These are phyloP conservation scores for Aspergillus persii DNA, from an alignment of 2,329 filamentous ascomycete genomes.

Conservation along the genomic window DNA sequence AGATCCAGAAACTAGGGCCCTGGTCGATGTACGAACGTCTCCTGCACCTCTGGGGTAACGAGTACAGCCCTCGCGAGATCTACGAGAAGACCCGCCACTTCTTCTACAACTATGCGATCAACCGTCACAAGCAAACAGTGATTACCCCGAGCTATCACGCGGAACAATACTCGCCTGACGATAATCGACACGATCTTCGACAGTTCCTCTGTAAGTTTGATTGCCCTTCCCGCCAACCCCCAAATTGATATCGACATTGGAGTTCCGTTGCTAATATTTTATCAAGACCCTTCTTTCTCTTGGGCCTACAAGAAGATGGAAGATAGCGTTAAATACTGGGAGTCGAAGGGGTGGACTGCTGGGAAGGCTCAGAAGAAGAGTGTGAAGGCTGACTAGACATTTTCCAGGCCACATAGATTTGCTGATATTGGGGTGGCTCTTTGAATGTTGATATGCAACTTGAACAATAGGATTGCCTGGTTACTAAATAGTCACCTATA, in stretches of 20 bases:
- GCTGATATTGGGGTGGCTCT: background rate
- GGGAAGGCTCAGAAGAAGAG: slow-evolving; percentile 36
- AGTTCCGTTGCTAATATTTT: background rate
- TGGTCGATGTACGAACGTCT: slow-evolving; percentile 56
- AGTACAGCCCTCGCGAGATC: slow-evolving; percentile 43
- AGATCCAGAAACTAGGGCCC: slow-evolving; percentile 54
- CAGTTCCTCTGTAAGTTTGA: slow-evolving; percentile 50
- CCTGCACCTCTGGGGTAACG: slow-evolving; percentile 49
- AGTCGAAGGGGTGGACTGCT: slow-evolving; percentile 36
- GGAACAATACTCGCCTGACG: slow-evolving; percentile 52
- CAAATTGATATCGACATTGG: background rate
- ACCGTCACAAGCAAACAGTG: slow-evolving; percentile 64
- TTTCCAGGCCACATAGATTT: background rate
- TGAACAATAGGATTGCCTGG: too few relatives aligned
- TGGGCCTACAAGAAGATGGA: slow-evolving; percentile 52
- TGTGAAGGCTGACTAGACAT: slow-evolving; percentile 32
- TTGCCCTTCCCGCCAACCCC: background rate
- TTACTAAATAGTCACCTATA: too few relatives aligned
- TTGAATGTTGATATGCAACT: too few relatives aligned
- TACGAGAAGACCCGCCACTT: slow-evolving; percentile 49
- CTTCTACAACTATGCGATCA: slow-evolving; percentile 55
- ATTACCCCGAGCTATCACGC: slow-evolving; percentile 59
- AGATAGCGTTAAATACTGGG: slow-evolving; percentile 44
- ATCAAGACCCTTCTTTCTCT: slow-evolving; percentile 37
- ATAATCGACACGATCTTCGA: slow-evolving; percentile 58